phyloP scores from a whole-genome alignment of 768 basidiomycete species.

The Calvatia gigantea region DNA sequence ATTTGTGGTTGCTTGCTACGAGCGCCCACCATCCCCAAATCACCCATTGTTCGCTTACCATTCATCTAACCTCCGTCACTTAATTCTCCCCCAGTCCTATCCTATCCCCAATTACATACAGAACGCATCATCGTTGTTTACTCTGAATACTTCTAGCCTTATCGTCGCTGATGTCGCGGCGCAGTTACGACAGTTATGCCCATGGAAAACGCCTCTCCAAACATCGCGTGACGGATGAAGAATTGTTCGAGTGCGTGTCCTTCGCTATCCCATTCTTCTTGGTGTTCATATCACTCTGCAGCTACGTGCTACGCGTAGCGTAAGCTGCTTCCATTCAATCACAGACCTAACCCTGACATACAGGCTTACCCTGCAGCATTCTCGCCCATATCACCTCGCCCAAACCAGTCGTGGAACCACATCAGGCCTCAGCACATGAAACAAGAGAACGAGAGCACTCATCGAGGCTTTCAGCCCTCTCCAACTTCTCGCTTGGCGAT shows the following conservation, averaged over 20 bases:
- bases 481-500: conserved; percentile 67
- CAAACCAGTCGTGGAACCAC: conserved; percentile 43
- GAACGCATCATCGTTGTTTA: not conserved
- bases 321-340: conserved; percentile 38
- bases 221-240: conserved; percentile 79
- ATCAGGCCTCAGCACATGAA: conserved; percentile 22
- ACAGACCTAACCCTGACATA: conserved; percentile 11
- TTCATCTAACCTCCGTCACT: not conserved
- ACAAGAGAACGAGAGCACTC: conserved; percentile 56
- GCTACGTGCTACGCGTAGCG: conserved; percentile 84
- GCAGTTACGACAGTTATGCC: conserved; percentile 70
- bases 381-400: conserved; percentile 69
- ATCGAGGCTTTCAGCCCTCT: conserved; percentile 67
- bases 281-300: conserved; percentile 24
- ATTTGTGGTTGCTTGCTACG: conserved; percentile 12
- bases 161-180: conserved; percentile 55
- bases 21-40: not conserved
- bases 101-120: not conserved
- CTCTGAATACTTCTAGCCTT: conserved; percentile 2
- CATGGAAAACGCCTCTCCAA: conserved; percentile 73
- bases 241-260: conserved; percentile 70
- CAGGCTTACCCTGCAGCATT: conserved; percentile 43
- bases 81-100: not conserved
- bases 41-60: not conserved
- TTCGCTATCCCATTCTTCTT: conserved; percentile 13